A percentile compares a stretch with the other conserved stretches of the same genome.
Evolutionary conservation across 371 early-diverging fungal species (phyloP).

Genomic region (Rhizopus arrhizus): DNA sequence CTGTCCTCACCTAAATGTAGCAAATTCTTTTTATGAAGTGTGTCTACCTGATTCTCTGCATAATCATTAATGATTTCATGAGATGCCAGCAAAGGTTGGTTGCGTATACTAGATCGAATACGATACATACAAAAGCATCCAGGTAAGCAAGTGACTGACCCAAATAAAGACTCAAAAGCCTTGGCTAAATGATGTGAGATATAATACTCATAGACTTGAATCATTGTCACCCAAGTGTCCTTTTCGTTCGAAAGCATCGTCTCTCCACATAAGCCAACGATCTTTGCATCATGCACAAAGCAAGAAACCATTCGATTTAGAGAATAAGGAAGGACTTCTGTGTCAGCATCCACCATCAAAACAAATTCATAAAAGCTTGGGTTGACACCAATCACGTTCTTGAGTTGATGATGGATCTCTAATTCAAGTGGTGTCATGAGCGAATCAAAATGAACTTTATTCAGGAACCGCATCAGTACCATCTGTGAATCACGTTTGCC

Average conservation of each 20-base stretch:
- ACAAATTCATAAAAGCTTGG: conserved; percentile 74
- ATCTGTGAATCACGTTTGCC: conserved; percentile 91
- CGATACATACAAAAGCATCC: conserved; percentile 93
- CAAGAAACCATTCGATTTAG: conserved; percentile 72
- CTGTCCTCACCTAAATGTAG: conserved; percentile 98
- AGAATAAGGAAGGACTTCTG: conserved; percentile 70
- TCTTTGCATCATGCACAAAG: conserved; percentile 77
- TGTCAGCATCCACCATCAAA: conserved; percentile 74
- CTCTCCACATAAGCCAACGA: conserved; percentile 89
- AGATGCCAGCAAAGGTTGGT: conserved; percentile 88
- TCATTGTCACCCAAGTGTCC: conserved; percentile 92
- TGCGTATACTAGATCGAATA: conserved; percentile 80
- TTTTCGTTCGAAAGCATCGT: conserved; percentile 85
- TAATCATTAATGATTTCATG: conserved; percentile 94
- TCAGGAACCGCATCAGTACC: conserved; percentile 82
- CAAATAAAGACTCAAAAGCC: conserved; percentile 86
- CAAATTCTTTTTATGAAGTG: conserved; percentile 98
- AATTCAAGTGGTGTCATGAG: conserved; percentile 90
- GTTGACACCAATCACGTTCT: conserved; percentile 88
- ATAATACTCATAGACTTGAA: conserved; percentile 88
- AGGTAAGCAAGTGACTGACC: conserved; percentile 89
- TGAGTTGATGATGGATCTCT: conserved; percentile 90
- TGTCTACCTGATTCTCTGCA: conserved; percentile 90
- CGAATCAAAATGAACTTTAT: conserved; percentile 73
- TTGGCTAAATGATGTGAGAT: conserved; percentile 87